Percentiles rank a stretch among this genome's conserved stretches.
Conservation (phyloP, 371 early-diverging fungal genomes). For the Apophysomyces ossiformis region DNA sequence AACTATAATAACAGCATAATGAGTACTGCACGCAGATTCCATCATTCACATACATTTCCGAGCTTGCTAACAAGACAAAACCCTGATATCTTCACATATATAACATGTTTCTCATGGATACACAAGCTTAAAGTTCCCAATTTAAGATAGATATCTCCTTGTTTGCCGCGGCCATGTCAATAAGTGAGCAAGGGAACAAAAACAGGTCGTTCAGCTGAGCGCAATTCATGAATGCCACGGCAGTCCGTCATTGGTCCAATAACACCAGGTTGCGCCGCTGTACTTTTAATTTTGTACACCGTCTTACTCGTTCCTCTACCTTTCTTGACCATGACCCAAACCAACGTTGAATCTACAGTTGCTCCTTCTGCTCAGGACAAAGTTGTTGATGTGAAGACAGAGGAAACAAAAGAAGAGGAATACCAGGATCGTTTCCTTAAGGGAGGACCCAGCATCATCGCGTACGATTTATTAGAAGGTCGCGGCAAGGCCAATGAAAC, state of each 20-base stretch:
- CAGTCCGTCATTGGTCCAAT: constrained; percentile 5
- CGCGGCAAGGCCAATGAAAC: constrained; percentile 60
- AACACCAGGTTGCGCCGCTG: constrained; percentile 9
- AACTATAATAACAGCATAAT: constrained; percentile 7
- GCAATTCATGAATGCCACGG: constrained; percentile 7
- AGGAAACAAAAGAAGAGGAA: constrained; percentile 29
- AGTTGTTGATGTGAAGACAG: constrained; percentile 1
- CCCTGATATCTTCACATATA: too few species aligned
- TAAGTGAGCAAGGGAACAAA: not conserved
- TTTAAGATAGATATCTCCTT: too few species aligned
- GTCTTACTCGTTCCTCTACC: constrained; percentile 2
- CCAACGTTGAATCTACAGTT: not conserved
- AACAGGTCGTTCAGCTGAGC: constrained; percentile 9
- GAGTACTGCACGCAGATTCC: not conserved
- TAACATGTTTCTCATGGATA: too few species aligned
- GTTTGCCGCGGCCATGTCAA: too few species aligned
- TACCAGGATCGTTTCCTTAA: constrained; percentile 59
- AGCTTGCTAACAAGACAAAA: too few species aligned
- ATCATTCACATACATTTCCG: too few species aligned
- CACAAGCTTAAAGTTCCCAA: too few species aligned
- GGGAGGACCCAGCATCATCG: constrained; percentile 55
- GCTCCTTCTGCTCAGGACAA: constrained; percentile 4
- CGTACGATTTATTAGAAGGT: constrained; percentile 66
- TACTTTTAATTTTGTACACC: constrained; percentile 1
- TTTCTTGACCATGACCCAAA: not conserved